phyloP scores from a whole-genome alignment of 2,329 filamentous ascomycete species.

The Trichophyton equinum region DNA sequence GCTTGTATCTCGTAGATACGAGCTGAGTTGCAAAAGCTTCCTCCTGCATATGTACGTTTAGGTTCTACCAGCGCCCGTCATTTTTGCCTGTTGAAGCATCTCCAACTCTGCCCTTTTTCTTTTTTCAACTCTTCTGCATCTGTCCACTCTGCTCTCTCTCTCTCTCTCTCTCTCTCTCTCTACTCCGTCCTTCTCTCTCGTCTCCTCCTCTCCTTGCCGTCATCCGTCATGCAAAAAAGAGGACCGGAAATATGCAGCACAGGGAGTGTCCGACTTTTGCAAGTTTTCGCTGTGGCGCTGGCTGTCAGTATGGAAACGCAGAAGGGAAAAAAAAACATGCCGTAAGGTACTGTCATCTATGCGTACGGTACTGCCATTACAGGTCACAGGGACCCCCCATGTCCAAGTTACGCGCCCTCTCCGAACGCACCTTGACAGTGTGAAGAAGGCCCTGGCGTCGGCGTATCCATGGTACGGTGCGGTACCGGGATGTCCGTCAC shows the following conservation, averaged over 20 bases:
- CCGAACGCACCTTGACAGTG: not conserved
- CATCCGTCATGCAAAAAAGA: not conserved
- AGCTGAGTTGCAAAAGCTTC: slow-evolving; percentile 5
- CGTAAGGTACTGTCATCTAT: not conserved
- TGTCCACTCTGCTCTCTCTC: not conserved
- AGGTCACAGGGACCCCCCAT: not conserved
- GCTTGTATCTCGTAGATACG: not conserved
- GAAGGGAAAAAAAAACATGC: not conserved
- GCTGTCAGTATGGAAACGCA: not conserved
- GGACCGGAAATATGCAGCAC: no score
- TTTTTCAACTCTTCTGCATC: not conserved
- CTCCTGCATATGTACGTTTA: slow-evolving; percentile 5
- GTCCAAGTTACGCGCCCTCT: not conserved
- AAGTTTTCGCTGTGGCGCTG: not conserved
- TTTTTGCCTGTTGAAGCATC: not conserved
- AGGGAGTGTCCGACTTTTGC: not conserved
- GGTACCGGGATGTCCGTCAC: not conserved
- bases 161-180: not conserved
- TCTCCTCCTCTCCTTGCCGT: not conserved
- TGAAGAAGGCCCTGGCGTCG: not conserved
- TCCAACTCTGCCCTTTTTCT: not conserved
- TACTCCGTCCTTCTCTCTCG: not conserved
- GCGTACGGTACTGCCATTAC: not conserved
- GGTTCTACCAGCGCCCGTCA: not conserved
- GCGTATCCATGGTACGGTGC: not conserved